These are phyloP conservation scores for Beauveria scarabaeidicola DNA, from an alignment of 2,329 filamentous ascomycete species.

Conservation along the genomic window DNA sequence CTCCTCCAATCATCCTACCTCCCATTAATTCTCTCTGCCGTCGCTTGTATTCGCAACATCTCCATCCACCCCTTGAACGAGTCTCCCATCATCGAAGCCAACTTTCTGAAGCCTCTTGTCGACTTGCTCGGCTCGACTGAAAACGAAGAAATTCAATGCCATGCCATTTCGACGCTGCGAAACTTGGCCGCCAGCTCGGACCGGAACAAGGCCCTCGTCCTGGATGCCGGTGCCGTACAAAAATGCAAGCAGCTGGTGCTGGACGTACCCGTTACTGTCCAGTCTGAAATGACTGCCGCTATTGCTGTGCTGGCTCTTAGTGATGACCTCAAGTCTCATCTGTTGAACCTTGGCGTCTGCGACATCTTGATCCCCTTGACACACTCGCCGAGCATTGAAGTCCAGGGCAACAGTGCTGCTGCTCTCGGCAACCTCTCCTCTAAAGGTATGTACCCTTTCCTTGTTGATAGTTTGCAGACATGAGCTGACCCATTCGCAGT, in stretches of 20 bases:
- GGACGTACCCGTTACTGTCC: conserved; percentile 85
- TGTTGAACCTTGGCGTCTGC: conserved; percentile 87
- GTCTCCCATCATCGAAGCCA: conserved; percentile 95
- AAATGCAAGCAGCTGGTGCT: conserved; percentile 97
- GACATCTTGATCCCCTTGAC: conserved; percentile 94
- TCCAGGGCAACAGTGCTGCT: conserved; percentile 95
- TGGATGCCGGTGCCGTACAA: conserved; percentile 92
- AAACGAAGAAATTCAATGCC: conserved; percentile 98
- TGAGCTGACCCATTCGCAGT: conserved; percentile 44
- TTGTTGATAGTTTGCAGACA: too few species aligned
- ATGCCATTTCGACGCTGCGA: conserved; percentile 91
- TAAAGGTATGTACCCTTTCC: conserved; percentile 58
- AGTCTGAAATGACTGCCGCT: conserved; percentile 99
- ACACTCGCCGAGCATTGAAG: conserved; percentile 91
- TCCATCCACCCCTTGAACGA: conserved; percentile 97
- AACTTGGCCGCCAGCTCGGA: conserved; percentile 96
- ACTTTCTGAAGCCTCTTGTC: conserved; percentile 87
- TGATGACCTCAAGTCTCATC: conserved; percentile 87
- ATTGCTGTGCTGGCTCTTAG: conserved; percentile 93
- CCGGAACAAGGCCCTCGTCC: conserved; percentile 92
- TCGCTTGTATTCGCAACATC: conserved; percentile 97
- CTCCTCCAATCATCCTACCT: conserved; percentile 93
- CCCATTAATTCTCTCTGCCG: conserved; percentile 89
- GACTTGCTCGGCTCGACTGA: conserved; percentile 91
- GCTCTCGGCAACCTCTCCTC: conserved; percentile 92